Evolutionary conservation across 495 filamentous ascomycete species (phyloP), one percentile per base, ranked within the genome.

Genomic region (Lophiotrema nucula): DNA sequence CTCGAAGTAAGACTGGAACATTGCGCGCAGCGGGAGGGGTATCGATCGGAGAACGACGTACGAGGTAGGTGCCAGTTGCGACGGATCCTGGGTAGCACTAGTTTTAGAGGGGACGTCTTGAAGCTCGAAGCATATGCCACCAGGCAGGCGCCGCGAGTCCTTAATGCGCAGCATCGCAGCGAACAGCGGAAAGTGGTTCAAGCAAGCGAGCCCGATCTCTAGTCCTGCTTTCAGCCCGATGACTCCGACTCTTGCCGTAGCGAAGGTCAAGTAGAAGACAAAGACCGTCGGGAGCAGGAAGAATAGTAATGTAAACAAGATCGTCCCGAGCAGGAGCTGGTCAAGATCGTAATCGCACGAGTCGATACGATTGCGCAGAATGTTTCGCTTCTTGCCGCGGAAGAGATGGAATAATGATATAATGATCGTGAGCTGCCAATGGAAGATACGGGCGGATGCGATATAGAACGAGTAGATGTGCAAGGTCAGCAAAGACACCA

Each of bases 381-480:
- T 90, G 58, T 99, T 99, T 56, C 93, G 85, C 68, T 99, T 99
- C 69, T 97, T 97, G 44, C 93, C 93, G 21, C 90, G 88, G 67
- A 99, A 99, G 1, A 99, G 82, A 73, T 99, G 93, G 74, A 99
- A 99, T 25, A 97, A 85, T 19, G 92, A 97, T 44, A 92, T 86
- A 46, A 99, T 87, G 53, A 97, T 97, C 23, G 85, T 95, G 28
- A 97, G 83, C 67, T 99, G 95, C 92, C 93, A 97, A 73, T 96
- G 89, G 73, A 92, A 99, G 53, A 99, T 97, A 8, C 92, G 85
- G 3, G 93, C 93, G 3, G 89, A 95, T 37, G 93, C 92, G 37
- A 96, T 88, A 72, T 99, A 99, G 73, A 97, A 99, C 35, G 86
- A 92, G 76, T 96, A 95, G 45, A 99, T 96, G 70, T 99, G 93